Evolutionary conservation across 176 grass and related monocot genomes (phyloP).

Genomic region (Raddia distichophylla): DNA sequence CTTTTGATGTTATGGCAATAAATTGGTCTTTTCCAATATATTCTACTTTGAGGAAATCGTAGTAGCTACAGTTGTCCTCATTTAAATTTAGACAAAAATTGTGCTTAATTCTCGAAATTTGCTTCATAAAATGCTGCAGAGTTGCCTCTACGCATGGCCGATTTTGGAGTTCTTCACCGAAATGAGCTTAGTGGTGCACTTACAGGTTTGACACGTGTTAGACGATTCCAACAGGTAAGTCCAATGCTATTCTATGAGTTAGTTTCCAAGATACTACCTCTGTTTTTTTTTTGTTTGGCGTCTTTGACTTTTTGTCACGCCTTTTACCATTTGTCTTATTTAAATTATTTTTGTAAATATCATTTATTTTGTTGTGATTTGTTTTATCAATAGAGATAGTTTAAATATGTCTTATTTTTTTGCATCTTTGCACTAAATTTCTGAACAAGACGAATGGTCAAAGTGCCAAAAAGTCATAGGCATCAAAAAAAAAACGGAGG

Average conservation of each 20-base stretch:
- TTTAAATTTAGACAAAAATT: conserved; percentile 13
- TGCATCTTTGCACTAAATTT: no score
- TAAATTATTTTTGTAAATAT: no score
- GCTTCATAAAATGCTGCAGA: conserved; percentile 59
- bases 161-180: conserved; percentile 98
- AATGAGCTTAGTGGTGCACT: conserved; percentile 98
- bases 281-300: no score
- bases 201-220: conserved; percentile 96
- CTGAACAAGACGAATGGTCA: no score
- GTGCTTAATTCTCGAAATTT: neutral
- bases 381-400: no score
- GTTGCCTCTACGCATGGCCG: conserved; percentile 90
- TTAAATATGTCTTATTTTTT: no score
- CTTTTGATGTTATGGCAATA: neutral
- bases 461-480: no score
- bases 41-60: neutral
- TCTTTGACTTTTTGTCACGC: no score
- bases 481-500: no score
- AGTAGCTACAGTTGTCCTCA: neutral
- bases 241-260: conserved; percentile 18
- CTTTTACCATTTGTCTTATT: no score
- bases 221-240: conserved; percentile 98
- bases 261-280: no score
- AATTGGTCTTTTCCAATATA: conserved; percentile 16
- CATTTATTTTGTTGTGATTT: no score